phyloP scores from a whole-genome alignment of 2,329 filamentous ascomycete genomes.

The Paecilomyces formosus region DNA sequence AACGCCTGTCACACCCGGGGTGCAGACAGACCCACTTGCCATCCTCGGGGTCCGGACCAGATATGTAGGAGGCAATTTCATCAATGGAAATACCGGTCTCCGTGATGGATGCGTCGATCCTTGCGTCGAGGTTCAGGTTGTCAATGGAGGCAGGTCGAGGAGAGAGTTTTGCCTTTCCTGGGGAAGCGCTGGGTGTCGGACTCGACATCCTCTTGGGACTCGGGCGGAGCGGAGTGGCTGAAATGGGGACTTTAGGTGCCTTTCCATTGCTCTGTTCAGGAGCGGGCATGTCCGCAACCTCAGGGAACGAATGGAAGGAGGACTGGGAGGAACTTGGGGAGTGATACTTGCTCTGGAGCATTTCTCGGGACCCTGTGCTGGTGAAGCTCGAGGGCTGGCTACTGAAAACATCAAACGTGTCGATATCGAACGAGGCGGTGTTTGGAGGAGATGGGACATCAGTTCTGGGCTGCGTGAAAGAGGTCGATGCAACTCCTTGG shows the following conservation, averaged over 20 bases:
- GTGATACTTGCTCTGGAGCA: constrained; percentile 34
- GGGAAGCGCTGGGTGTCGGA: constrained; percentile 14
- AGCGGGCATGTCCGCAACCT: constrained; percentile 39
- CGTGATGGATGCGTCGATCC: constrained; percentile 55
- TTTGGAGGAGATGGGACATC: constrained; percentile 51
- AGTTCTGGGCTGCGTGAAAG: constrained; percentile 29
- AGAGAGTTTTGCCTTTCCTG: constrained; percentile 30
- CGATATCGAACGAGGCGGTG: constrained; percentile 39
- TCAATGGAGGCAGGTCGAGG: constrained; percentile 38
- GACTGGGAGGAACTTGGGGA: constrained; percentile 40
- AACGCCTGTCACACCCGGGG: constrained; percentile 75
- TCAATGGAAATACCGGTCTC: constrained; percentile 83
- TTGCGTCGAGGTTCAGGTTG: constrained; percentile 45
- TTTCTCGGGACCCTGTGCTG: constrained; percentile 15
- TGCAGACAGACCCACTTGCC: constrained; percentile 74
- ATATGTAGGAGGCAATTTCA: constrained; percentile 70
- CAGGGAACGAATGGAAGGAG: constrained; percentile 46
- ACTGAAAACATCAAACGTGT: constrained; percentile 46
- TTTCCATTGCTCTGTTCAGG: constrained; percentile 15
- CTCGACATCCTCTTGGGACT: constrained; percentile 13
- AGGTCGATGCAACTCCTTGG: constrained; percentile 35
- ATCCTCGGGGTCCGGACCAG: constrained; percentile 63
- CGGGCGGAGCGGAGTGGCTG: constrained; percentile 16
- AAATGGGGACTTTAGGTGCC: constrained; percentile 22
- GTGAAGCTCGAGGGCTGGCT: constrained; percentile 37